A percentile compares a stretch with the other conserved stretches of the same genome.
Evolutionary conservation across 805 yeast species (phyloP).

Genomic region (Phaffomyces antillensis): DNA sequence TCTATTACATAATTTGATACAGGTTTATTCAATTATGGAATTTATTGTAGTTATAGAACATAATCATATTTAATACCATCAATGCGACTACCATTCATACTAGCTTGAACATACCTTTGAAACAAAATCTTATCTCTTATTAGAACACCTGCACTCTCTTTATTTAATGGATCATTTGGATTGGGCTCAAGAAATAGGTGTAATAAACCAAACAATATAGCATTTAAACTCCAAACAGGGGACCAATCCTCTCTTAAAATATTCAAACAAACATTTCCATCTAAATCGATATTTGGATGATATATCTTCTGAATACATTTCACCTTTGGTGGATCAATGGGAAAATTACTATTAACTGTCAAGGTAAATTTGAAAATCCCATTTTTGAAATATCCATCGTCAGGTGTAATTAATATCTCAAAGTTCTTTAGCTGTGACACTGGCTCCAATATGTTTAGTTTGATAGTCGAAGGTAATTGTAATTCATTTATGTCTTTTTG

Average conservation of each 20-base stretch:
- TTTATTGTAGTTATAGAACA: slow-evolving; percentile 30
- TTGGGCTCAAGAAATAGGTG: slow-evolving; percentile 87
- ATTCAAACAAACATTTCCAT: slow-evolving; percentile 88
- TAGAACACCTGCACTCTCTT: slow-evolving; percentile 70
- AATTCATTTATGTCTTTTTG: slow-evolving; percentile 73
- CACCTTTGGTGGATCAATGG: slow-evolving; percentile 90
- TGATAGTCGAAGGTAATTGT: slow-evolving; percentile 52
- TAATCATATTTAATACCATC: slow-evolving; percentile 54
- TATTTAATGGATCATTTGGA: slow-evolving; percentile 86
- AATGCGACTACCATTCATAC: slow-evolving; percentile 72
- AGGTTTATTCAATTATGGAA: too few species aligned
- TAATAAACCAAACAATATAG: slow-evolving; percentile 77
- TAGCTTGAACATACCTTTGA: slow-evolving; percentile 43
- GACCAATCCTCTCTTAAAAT: slow-evolving; percentile 95
- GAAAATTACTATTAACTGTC: slow-evolving; percentile 62
- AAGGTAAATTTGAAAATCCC: slow-evolving; percentile 71
- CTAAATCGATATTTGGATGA: slow-evolving; percentile 89
- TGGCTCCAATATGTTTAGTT: slow-evolving; percentile 39
- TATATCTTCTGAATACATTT: slow-evolving; percentile 64
- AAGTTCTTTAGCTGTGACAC: slow-evolving; percentile 49
- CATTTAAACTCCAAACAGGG: slow-evolving; percentile 78
- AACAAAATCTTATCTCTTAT: slow-evolving; percentile 41
- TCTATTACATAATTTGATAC: not conserved
- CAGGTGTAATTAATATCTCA: slow-evolving; percentile 51
- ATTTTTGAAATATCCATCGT: slow-evolving; percentile 62